Base-by-base conservation (phyloP, 1,139 yeast species). In the Pichia norvegensis region DNA sequence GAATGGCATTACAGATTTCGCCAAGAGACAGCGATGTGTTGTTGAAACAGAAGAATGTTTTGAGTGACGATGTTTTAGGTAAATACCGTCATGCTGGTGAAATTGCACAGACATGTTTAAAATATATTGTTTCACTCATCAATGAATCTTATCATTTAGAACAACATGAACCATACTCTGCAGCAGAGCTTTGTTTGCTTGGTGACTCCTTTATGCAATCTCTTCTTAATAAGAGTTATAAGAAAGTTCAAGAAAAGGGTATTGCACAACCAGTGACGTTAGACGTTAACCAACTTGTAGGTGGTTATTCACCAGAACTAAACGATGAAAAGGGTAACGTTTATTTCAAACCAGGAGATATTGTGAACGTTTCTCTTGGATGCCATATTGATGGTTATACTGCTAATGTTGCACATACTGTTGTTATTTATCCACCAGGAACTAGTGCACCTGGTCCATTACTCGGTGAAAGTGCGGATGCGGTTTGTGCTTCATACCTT, bases 341-440 rank as follows among this genome's bases (percentile, higher is more conserved):
- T 52, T 65, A 67, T 40, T 78, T 85, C 59, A 67, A 70, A 47
- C 79, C 79, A 33, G 97, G 97, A 44, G 97, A 92, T 63, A 72
- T 90, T 43, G 87, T 85, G 37, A 88, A 92, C 49, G 75, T 92
- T 47, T 71, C 84, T 21, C 71, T 88, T 36, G 97, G 97, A 41
- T 90, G 85, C 49, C 97, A 92, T 54, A 78, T 92, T 56, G 98
- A 92, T 64, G 98, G 98, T 43, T 92, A 90, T 67, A 85, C 97
- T 17, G 82, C 95, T 4, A 79, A 80, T 60, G 80, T 78, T 8
- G 78, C 95, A 29, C 98, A 92, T 64, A 88, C 97, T 4, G 63
- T 87, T 50, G 95, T 88, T 36, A 81, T 90, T 46, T 83, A 78
- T 56, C 94, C 92, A 47, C 79, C 75, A 50, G 83, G 78, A 47